A percentile compares a stretch with the other conserved stretches of the same genome.
phyloP scores from a whole-genome alignment of 2,329 filamentous ascomycete genomes.

The Stagonosporopsis chrysanthemi region DNA sequence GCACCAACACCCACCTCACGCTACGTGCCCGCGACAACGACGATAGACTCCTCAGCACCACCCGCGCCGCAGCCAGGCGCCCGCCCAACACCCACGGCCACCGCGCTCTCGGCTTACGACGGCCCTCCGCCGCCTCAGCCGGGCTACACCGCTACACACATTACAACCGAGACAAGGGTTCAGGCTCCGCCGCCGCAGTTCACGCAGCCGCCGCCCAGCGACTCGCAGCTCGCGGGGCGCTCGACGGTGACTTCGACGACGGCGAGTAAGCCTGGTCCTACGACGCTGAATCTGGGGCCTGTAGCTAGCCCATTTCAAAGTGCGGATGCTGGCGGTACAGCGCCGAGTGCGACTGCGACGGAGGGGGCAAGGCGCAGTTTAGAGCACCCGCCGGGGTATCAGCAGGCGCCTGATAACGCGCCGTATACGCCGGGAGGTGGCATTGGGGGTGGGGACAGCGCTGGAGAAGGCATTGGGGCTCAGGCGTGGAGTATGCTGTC shows the following conservation, averaged over 20 bases:
- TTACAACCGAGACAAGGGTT: slow-evolving; percentile 43
- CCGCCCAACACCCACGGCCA: slow-evolving; percentile 35
- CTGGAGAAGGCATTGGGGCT: slow-evolving; percentile 38
- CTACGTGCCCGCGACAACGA: slow-evolving; percentile 41
- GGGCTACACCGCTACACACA: slow-evolving; percentile 39
- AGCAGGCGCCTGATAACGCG: slow-evolving; percentile 53
- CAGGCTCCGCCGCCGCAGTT: slow-evolving; percentile 49
- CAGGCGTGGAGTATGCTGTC: slow-evolving; percentile 46
- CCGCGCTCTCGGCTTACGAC: slow-evolving; percentile 23
- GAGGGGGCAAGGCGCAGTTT: slow-evolving; percentile 32
- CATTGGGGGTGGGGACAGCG: slow-evolving; percentile 38
- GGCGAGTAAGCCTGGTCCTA: slow-evolving; percentile 42
- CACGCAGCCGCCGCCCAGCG: slow-evolving; percentile 48
- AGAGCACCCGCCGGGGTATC: slow-evolving; percentile 58
- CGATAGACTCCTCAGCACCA: slow-evolving; percentile 34
- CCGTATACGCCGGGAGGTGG: slow-evolving; percentile 52
- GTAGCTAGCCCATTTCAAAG: slow-evolving; percentile 39
- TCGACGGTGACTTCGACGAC: slow-evolving; percentile 44
- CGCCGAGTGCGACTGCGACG: slow-evolving; percentile 16
- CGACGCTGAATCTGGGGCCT: slow-evolving; percentile 50
- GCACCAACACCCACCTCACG: slow-evolving; percentile 48
- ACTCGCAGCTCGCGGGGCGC: slow-evolving; percentile 49
- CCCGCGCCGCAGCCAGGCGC: slow-evolving; percentile 53
- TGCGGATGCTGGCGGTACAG: slow-evolving; percentile 30
- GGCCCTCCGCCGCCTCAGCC: slow-evolving; percentile 48